phyloP scores from a whole-genome alignment of 139 green algal genomes.

The Diplosphaera chodatii region DNA sequence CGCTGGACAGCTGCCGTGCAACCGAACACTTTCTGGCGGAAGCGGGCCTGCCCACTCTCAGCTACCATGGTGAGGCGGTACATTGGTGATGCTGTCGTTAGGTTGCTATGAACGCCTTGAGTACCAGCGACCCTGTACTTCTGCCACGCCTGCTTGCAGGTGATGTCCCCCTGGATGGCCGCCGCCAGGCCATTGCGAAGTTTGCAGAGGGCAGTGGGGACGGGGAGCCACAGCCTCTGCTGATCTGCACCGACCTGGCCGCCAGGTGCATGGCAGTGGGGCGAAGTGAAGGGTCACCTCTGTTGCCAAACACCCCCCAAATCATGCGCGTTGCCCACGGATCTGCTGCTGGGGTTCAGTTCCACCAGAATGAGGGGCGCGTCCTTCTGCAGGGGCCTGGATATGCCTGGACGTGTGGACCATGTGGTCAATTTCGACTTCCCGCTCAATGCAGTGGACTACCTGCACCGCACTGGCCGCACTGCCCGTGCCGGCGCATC shows the following conservation, averaged over 20 bases:
- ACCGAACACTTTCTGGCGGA: constrained; percentile 82
- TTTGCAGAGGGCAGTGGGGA: constrained; percentile 19
- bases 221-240: constrained; percentile 40
- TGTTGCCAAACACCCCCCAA: too few relatives aligned
- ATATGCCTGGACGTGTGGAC: constrained; percentile 85
- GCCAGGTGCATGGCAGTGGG: constrained; percentile 55
- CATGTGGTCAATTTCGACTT: constrained; percentile 99
- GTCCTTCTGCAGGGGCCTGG: too few relatives aligned
- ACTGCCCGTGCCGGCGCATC: constrained; percentile 74
- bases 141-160: not conserved
- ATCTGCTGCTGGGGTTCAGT: too few relatives aligned
- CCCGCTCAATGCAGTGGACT: constrained; percentile 80
- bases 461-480: constrained; percentile 84
- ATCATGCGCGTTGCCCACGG: too few relatives aligned
- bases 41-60: constrained; percentile 58
- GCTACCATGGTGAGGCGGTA: constrained; percentile 85
- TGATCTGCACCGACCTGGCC: constrained; percentile 92
- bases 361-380: too few relatives aligned
- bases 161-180: constrained; percentile 42
- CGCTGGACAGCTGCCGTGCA: constrained; percentile 74
- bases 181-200: constrained; percentile 22
- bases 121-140: too few relatives aligned
- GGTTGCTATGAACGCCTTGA: too few relatives aligned
- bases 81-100: too few relatives aligned
- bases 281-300: too few relatives aligned